Conservation (phyloP, 2,329 filamentous ascomycete genomes). For the Emergomyces pasteurianus region DNA sequence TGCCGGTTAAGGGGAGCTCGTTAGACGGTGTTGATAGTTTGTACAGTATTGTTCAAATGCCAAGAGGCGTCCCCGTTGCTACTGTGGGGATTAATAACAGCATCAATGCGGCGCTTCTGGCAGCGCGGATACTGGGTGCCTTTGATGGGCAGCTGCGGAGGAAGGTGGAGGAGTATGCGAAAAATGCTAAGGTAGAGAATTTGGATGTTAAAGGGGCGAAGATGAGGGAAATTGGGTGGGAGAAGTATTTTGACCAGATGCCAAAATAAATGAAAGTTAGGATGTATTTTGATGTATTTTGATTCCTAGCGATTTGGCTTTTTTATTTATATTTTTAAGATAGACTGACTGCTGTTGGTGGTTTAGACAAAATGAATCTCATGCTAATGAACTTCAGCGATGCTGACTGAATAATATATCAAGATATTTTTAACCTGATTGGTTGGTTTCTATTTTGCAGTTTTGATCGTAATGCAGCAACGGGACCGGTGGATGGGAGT, state of each 20-base stretch:
- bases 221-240: conserved; percentile 32
- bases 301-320: not conserved
- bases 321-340: not conserved
- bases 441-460: no score
- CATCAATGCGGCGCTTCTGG: conserved; percentile 63
- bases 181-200: conserved; percentile 30
- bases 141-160: conserved; percentile 29
- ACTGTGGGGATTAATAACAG: conserved; percentile 73
- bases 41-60: conserved; percentile 68
- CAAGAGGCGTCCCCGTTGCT: conserved; percentile 54
- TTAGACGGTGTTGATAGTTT: conserved; percentile 61
- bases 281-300: not conserved
- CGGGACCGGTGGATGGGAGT: no score
- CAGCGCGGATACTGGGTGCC: conserved; percentile 54
- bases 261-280: not conserved
- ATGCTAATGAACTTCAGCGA: not conserved
- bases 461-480: no score
- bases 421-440: no score
- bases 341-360: not conserved
- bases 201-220: conserved; percentile 32
- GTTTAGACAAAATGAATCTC: not conserved
- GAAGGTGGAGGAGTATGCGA: conserved; percentile 33
- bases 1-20: conserved; percentile 62
- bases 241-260: conserved; percentile 36
- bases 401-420: no score